These are phyloP conservation scores for Colletotrichum shisoi DNA, from an alignment of 2,329 filamentous ascomycete genomes.

Conservation along the genomic window DNA sequence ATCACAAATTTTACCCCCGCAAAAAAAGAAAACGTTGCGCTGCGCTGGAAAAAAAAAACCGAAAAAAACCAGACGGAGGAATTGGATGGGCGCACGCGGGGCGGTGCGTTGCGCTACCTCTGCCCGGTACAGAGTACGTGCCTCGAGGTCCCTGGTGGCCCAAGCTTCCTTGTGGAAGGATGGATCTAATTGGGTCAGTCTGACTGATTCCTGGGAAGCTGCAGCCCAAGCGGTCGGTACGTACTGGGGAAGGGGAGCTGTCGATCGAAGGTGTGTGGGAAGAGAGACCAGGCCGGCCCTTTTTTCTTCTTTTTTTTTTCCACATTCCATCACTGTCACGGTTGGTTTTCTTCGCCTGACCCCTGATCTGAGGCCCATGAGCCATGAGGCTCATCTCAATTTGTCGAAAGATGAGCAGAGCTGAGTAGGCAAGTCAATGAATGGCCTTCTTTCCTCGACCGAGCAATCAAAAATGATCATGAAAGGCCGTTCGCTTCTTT, in stretches of 20 bases:
- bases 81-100: slow-evolving; percentile 5
- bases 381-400: too few species aligned
- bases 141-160: not conserved
- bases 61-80: not conserved
- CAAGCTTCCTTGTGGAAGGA: not conserved
- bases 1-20: slow-evolving; percentile 41
- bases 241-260: not conserved
- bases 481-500: not conserved
- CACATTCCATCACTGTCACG: not conserved
- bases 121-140: slow-evolving; percentile 30
- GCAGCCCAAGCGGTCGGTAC: slow-evolving; percentile 1
- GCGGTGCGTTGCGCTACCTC: slow-evolving; percentile 15
- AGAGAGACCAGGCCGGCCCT: slow-evolving; percentile 1
- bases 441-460: not conserved
- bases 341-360: too few species aligned
- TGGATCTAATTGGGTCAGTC: slow-evolving; percentile 18
- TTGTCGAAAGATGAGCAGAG: not conserved
- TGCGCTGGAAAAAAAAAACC: slow-evolving; percentile 16
- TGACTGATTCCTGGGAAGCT: slow-evolving; percentile 5
- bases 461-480: not conserved
- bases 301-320: not conserved
- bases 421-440: too few species aligned
- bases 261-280: not conserved
- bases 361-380: too few species aligned
- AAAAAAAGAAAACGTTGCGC: slow-evolving; percentile 21